Evolutionary conservation across 140 eudicot genomes (phyloP), one percentile per base, ranked within the genome.

Genomic region (Senecio squalidus): DNA sequence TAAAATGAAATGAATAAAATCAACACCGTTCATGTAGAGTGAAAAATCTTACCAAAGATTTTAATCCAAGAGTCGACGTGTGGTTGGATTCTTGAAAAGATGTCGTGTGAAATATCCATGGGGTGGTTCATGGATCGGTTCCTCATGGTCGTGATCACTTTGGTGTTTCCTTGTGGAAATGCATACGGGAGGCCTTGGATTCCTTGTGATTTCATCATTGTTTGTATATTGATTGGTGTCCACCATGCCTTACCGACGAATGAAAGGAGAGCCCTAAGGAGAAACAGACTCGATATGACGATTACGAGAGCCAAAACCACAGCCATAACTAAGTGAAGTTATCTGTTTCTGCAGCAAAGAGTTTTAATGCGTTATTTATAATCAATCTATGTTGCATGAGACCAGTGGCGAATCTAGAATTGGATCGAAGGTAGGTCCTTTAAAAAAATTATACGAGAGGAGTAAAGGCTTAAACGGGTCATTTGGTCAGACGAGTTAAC

Each of bases 41-140:
- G 7, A 34, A 60, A n/a, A 3, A 1, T 25, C 15, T 55, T 77
- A 80, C 87, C 88, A 7, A 74, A 74, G 36, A 74, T 52, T 66
- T 64, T 71, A 55, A 68, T 71, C 94, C 94, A 84, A 0, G 70
- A 18, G 58, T 76, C 55, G 34, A 80, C 64, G 31, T 71, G 79
- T 8, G 94, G 94, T 27, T 77, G 88, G 16, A 77, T 66, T 55
- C 82, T 73, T 2, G 85, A 70, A 58, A 77, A 77, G 45, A 84
- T 71, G 31, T 84, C 70, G 14, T 80, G 88, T 1, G 88, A 64
- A 31, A 74, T 43, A 15, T 70, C 88, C 85, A 80, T 80, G 7
- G 88, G 74, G 50, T 50, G 36, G 55, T 55, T 61, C 73, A 70
- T 75, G 49, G 80, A 65, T 23, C 53, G 73, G 69, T 26, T 45